These are phyloP conservation scores for Coemansia interrupta DNA, from an alignment of 192 early-diverging fungal genomes.

Conservation along the genomic window DNA sequence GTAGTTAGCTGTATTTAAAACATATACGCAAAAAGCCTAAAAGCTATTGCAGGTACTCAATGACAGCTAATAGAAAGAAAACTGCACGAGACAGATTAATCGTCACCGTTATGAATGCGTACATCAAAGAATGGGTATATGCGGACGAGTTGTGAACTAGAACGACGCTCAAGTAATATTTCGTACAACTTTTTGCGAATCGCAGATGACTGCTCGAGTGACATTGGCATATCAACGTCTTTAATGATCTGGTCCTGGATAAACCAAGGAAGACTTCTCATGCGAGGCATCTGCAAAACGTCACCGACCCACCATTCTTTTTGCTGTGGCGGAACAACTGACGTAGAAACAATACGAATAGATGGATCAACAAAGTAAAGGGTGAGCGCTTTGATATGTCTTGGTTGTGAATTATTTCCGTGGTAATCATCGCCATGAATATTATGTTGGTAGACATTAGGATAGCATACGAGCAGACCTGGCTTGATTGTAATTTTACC, in stretches of 20 bases:
- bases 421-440: too few relatives aligned
- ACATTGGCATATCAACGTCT: neutral
- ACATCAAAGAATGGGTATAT: too few relatives aligned
- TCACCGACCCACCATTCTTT: too few relatives aligned
- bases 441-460: neutral
- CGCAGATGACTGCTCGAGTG: neutral
- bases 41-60: too few relatives aligned
- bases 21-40: too few relatives aligned
- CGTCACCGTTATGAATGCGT: too few relatives aligned
- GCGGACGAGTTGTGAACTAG: too few relatives aligned
- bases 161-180: neutral
- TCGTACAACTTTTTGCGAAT: neutral
- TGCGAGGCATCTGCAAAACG: too few relatives aligned
- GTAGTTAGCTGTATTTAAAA: too few relatives aligned
- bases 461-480: neutral
- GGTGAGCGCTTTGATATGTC: neutral
- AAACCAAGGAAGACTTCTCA: neutral
- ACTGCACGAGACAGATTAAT: too few relatives aligned
- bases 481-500: neutral
- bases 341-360: neutral
- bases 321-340: neutral
- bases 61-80: too few relatives aligned
- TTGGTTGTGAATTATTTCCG: too few relatives aligned
- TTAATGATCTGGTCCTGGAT: neutral
- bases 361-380: neutral